Evolutionary conservation across 805 yeast genomes (phyloP), one percentile per base, ranked within the genome.

Genomic region (Jamesozyma jinghongensis): DNA sequence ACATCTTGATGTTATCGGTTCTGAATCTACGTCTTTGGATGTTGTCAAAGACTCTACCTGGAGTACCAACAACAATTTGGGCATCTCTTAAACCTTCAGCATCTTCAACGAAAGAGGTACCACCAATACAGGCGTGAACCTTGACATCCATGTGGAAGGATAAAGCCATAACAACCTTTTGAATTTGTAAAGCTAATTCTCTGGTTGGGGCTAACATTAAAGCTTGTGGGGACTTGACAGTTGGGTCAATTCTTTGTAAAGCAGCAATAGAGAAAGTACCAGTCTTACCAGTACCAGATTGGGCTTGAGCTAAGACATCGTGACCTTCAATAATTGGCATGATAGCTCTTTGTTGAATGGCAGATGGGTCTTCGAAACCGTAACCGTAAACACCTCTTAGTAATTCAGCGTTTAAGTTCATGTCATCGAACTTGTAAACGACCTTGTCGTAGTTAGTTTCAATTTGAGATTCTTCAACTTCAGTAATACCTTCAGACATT

Each of bases 201-300:
- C 98, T 82, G 53, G 98, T 90, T 57, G 98, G 97, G 42, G 96
- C 90, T 53, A 90, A 75, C 53, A 92, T 86, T 62, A 92, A 75
- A 47, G 96, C 97, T 74, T 87, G 97, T 50, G 94, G 79, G 47
- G 80, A 74, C 63, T 79, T 75, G 61, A 74, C 69, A 51, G 71
- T 69, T 54, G 79, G 74, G 64, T 88, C 95, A 46, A 87, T 75
- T 66, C 74, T 75, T 66, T 77, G 81, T 58, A 79, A 73, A 57
- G 80, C 79, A 54, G 81, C 81, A 51, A 90, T 86, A 49, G 97
- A 75, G 73, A 92, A 92, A 36, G 98, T 92, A 50, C 97, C 98
- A 22, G 98, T 92, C 71, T 92, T 92, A 68, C 98, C 98, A 37
- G 98, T 92, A 68, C 98, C 98, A 29, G 96, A 86, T 69, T 92